Percentiles rank a stretch among this genome's conserved stretches.
These are phyloP conservation scores for Suillus subalutaceus DNA, from an alignment of 768 basidiomycete species.

Conservation along the genomic window DNA sequence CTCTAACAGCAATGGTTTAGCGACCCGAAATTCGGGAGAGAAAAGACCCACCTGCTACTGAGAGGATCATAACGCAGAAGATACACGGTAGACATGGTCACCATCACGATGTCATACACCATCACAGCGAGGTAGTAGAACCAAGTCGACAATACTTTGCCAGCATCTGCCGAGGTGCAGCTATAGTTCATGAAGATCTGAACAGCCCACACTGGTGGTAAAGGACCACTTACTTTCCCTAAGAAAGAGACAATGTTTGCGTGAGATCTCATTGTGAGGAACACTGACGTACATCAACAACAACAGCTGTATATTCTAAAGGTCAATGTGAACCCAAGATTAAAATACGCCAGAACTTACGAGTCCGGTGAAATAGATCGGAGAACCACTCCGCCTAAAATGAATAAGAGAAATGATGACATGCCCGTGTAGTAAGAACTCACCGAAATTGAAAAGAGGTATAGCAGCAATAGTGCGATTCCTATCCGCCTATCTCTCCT, in stretches of 20 bases:
- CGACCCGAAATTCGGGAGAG: not conserved
- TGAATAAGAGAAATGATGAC: not conserved
- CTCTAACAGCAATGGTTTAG: slow-evolving; percentile 22
- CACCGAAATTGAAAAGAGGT: slow-evolving; percentile 46
- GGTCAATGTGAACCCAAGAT: slow-evolving; percentile 15
- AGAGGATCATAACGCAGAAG: slow-evolving; percentile 48
- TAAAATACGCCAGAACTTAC: slow-evolving; percentile 40
- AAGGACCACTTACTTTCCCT: slow-evolving; percentile 39
- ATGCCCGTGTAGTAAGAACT: slow-evolving; percentile 21
- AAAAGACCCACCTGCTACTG: slow-evolving; percentile 26
- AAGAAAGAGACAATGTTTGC: slow-evolving; percentile 10
- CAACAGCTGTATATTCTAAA: slow-evolving; percentile 19
- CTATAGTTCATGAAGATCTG: slow-evolving; percentile 34
- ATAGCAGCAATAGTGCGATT: slow-evolving; percentile 42
- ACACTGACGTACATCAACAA: slow-evolving; percentile 22
- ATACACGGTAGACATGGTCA: slow-evolving; percentile 52
- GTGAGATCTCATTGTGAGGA: not conserved
- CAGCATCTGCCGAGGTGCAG: slow-evolving; percentile 45
- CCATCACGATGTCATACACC: slow-evolving; percentile 55
- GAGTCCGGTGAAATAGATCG: slow-evolving; percentile 50
- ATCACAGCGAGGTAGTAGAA: slow-evolving; percentile 61
- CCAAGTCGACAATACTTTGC: slow-evolving; percentile 49
- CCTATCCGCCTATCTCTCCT: slow-evolving; percentile 46
- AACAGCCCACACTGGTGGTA: not conserved
- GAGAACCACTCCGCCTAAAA: slow-evolving; percentile 59